Base-by-base conservation (phyloP, 805 yeast genomes). In the Ogataea philodendri region DNA sequence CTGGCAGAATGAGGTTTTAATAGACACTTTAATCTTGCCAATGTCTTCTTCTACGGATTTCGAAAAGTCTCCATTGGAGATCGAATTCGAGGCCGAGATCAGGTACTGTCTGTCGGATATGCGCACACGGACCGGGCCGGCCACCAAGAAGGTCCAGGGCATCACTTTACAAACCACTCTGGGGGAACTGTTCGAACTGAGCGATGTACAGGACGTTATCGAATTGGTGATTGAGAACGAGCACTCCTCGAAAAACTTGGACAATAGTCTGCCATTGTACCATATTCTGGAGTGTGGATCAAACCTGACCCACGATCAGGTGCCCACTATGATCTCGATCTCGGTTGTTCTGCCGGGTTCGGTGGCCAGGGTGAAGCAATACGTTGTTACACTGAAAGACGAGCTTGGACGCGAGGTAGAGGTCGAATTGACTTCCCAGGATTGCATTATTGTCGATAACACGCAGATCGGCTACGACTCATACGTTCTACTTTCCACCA, bases 391-490 rank as follows among this genome's bases (percentile, higher is more conserved):
- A 5, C 25, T 55, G 15, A 41, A 37, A 8, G 34, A 42, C 11
- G 31, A 37, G 11, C 49, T 35, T 7, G 51, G 48, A 3, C 31
- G 37, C 3, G 23, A 31, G 11, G 37, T 31, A 7, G 24, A 26
- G 11, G 60, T 51, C 9, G 37, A 39, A 3, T 52, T 69, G 34
- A 58, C 58, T 28, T 52, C 67, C 0, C 66, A 68, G 15, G 72
- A 70, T 30, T 67, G 73, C 44, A 66, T 69, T 9, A 41, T 69
- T 5, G 54, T 56, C 9, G 74, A 68, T 15, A 36, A 36, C 17
- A 58, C 61, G 23, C 45, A 53, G 9, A 31, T 34, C 4, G 49
- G 44, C 9, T 40, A 37, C 39, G 54, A 50, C 9, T 71, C 73
- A 5, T 70, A 69, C 34, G 24, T 69, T 2, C 48, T 69, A 26